These are phyloP conservation scores for Terfezia claveryi DNA, from an alignment of 495 filamentous ascomycete species.

Conservation along the genomic window DNA sequence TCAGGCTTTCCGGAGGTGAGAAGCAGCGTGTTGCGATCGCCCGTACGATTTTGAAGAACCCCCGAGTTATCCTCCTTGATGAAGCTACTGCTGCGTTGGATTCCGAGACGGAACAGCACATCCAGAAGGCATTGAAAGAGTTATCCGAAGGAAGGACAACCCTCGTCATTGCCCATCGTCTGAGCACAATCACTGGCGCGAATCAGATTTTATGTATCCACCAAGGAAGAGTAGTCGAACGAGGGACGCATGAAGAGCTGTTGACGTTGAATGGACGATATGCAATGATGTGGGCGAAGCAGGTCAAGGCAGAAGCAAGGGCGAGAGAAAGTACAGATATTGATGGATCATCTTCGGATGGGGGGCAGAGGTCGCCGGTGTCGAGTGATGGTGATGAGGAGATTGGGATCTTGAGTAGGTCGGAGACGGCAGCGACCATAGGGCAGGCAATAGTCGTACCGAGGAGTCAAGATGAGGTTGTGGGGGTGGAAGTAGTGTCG, in stretches of 20 bases:
- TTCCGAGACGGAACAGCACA: constrained; percentile 88
- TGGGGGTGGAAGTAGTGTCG: background rate
- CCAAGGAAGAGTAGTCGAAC: constrained; percentile 61
- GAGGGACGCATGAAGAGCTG: constrained; percentile 69
- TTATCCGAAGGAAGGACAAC: constrained; percentile 70
- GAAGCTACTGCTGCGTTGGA: constrained; percentile 93
- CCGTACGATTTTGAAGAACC: constrained; percentile 86
- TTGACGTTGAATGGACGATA: constrained; percentile 59
- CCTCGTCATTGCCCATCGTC: constrained; percentile 63
- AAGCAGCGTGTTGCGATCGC: constrained; percentile 96
- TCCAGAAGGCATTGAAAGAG: constrained; percentile 61
- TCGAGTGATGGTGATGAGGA: background rate
- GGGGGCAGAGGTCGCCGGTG: background rate
- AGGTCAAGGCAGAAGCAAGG: constrained; percentile 64
- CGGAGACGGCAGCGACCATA: no score
- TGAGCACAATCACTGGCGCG: constrained; percentile 84
- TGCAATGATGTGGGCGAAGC: constrained; percentile 86
- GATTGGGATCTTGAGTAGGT: no score
- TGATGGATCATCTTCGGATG: background rate
- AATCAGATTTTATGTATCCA: constrained; percentile 90
- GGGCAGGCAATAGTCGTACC: background rate
- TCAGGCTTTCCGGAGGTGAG: constrained; percentile 82
- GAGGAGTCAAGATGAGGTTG: background rate
- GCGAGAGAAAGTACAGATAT: background rate
- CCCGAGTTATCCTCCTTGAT: constrained; percentile 85